These are phyloP conservation scores for Lasiosphaeria ovina DNA, from an alignment of 495 filamentous ascomycete species.

Conservation along the genomic window DNA sequence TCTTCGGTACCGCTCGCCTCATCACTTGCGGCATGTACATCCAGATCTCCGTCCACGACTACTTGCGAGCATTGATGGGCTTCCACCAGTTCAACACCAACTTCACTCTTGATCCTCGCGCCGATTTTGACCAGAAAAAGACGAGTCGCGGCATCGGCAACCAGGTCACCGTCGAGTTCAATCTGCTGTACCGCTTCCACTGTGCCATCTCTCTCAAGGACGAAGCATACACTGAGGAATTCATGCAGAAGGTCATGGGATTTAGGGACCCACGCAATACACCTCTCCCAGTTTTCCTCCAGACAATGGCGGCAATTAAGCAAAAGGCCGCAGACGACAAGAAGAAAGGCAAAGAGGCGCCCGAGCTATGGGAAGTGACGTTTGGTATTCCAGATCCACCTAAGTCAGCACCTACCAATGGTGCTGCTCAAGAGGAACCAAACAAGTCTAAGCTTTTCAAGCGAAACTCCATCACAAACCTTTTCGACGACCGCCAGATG, in stretches of 20 bases:
- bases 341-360: slow-evolving; percentile 37
- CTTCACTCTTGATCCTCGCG: slow-evolving; percentile 75
- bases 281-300: slow-evolving; percentile 55
- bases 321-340: slow-evolving; percentile 45
- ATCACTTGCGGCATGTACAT: slow-evolving; percentile 78
- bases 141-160: slow-evolving; percentile 71
- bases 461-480: slow-evolving; percentile 50
- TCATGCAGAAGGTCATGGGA: slow-evolving; percentile 55
- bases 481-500: slow-evolving; percentile 59
- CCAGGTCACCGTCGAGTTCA: slow-evolving; percentile 72
- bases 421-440: slow-evolving; percentile 52
- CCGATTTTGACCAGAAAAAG: slow-evolving; percentile 50
- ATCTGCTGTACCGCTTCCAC: slow-evolving; percentile 72
- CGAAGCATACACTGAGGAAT: slow-evolving; percentile 56
- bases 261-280: slow-evolving; percentile 54
- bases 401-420: too few species aligned
- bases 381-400: too few species aligned
- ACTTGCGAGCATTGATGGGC: slow-evolving; percentile 77
- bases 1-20: slow-evolving; percentile 76
- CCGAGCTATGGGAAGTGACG: slow-evolving; percentile 55
- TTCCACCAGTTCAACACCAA: slow-evolving; percentile 72
- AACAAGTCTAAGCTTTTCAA: slow-evolving; percentile 46
- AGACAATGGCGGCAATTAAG: slow-evolving; percentile 50
- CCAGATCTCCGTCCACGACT: slow-evolving; percentile 76
- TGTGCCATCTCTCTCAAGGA: slow-evolving; percentile 63